phyloP scores from a whole-genome alignment of 2,329 filamentous ascomycete species.

The Aspergillus costaricaensis region DNA sequence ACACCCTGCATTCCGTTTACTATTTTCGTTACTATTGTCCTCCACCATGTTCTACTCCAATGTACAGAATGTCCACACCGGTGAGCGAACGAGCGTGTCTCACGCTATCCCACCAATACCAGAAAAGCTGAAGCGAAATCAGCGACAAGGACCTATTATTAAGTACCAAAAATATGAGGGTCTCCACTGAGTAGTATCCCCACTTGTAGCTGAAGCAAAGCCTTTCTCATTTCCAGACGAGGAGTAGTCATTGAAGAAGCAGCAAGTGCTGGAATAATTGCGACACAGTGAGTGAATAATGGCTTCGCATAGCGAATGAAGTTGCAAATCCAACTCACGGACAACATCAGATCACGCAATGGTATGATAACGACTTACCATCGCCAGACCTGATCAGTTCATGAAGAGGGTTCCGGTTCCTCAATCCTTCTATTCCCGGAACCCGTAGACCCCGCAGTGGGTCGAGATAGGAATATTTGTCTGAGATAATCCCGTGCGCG shows the following conservation, averaged over 20 bases:
- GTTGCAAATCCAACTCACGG: not conserved
- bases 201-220: not conserved
- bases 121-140: not conserved
- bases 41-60: no score
- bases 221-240: not conserved
- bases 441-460: constrained; percentile 8
- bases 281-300: no score
- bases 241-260: not conserved
- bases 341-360: not conserved
- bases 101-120: no score
- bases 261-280: not conserved
- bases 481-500: constrained; percentile 2
- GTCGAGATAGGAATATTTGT: constrained; percentile 8
- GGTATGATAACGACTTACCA: not conserved
- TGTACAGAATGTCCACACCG: no score
- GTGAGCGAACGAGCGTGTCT: no score
- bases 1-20: no score
- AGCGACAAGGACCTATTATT: not conserved
- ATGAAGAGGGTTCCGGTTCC: not conserved
- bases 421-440: not conserved
- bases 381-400: not conserved
- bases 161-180: not conserved
- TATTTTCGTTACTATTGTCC: no score
- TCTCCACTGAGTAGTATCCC: not conserved
- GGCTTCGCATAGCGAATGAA: not conserved